Conservation (phyloP, 768 basidiomycete genomes). For the Hericium coralloides region DNA sequence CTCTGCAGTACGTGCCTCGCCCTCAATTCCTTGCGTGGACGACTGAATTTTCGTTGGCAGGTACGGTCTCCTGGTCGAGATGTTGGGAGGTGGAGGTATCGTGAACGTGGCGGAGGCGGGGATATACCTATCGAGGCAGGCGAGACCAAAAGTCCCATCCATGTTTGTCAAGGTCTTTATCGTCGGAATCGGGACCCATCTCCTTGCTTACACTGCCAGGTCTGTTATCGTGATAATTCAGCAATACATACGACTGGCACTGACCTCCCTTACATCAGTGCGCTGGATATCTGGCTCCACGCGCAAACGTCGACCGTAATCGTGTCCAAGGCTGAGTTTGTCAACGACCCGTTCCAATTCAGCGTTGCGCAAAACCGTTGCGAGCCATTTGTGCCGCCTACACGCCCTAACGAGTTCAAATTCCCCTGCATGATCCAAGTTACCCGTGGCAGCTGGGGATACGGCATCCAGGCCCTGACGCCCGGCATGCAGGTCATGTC, state of each 20-base stretch:
- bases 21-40: background rate
- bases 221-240: background rate
- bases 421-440: background rate
- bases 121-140: background rate
- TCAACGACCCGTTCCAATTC: background rate
- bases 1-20: background rate
- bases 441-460: background rate
- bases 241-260: background rate
- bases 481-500: background rate
- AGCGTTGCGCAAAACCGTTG: background rate
- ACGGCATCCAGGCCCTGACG: background rate
- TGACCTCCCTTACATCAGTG: background rate
- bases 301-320: background rate
- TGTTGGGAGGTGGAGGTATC: background rate
- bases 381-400: background rate
- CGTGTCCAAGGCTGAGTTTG: background rate
- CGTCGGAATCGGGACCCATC: background rate
- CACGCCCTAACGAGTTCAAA: background rate
- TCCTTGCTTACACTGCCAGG: background rate
- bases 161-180: background rate
- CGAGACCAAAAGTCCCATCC: background rate
- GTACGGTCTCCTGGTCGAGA: background rate
- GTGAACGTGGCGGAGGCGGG: background rate
- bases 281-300: background rate
- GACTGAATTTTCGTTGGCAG: background rate